phyloP scores from a whole-genome alignment of 371 early-diverging fungal genomes.

The Syncephalis fuscata region DNA sequence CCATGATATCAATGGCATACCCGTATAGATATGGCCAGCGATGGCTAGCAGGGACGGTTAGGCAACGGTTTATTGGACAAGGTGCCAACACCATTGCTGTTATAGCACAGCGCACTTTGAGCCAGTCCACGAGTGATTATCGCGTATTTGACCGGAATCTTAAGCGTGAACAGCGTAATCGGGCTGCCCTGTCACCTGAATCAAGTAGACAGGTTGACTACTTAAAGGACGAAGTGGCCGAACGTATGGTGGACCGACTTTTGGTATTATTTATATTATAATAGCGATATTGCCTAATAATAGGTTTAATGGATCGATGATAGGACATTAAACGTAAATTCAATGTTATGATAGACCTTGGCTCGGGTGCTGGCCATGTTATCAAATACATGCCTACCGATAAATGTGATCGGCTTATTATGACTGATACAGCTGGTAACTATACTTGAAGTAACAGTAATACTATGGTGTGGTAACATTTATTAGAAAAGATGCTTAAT shows the following conservation, averaged over 20 bases:
- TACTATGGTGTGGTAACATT: not conserved
- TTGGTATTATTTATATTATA: constrained; percentile 41
- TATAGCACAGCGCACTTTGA: too few species aligned
- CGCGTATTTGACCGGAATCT: constrained; percentile 52
- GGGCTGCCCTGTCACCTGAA: constrained; percentile 43
- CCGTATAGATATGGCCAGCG: too few species aligned
- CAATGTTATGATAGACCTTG: constrained; percentile 72
- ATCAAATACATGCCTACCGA: constrained; percentile 61
- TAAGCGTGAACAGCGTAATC: constrained; percentile 62
- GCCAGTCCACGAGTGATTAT: too few species aligned
- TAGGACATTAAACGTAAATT: constrained; percentile 77
- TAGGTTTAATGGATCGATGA: too few species aligned
- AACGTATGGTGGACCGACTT: constrained; percentile 72
- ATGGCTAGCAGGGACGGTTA: too few species aligned
- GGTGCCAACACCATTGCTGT: too few species aligned
- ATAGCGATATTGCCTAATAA: too few species aligned
- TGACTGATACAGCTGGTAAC: constrained; percentile 73
- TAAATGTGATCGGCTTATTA: constrained; percentile 61
- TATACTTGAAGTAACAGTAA: not conserved
- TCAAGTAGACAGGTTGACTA: constrained; percentile 73
- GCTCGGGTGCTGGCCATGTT: constrained; percentile 80
- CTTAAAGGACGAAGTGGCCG: constrained; percentile 80
- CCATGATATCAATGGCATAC: too few species aligned
- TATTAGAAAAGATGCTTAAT: constrained; percentile 41
- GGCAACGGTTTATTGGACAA: too few species aligned